Evolutionary conservation across 2,329 filamentous ascomycete species (phyloP), one percentile per base, ranked within the genome.

Genomic region (Dryadomyces quercivorus): DNA sequence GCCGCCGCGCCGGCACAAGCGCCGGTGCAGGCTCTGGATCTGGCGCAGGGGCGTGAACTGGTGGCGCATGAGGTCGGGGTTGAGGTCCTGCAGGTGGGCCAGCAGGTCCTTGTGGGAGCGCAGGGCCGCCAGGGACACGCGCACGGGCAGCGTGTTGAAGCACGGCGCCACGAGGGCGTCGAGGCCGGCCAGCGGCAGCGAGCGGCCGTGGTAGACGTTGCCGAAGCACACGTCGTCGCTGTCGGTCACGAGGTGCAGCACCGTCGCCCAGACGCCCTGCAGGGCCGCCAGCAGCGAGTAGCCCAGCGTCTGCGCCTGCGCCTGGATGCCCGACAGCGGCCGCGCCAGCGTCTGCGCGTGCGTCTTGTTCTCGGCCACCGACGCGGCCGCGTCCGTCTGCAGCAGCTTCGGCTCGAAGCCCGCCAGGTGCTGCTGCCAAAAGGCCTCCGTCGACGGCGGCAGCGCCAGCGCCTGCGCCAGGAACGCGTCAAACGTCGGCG

Each of bases 131-230:
- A 86, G 57, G 36, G 80, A 69, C 16, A 81, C 69, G 26, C 88
- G 78, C 1, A 90, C 64, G 0, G 91, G 89, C 13, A 95, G 69
- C 0, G 91, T 95, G 64, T 95, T 96, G 73, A 96, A 95, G 65
- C 89, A 95, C 0, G 91, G 91, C 0, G 88, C 89, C n/a, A 94
- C 79, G 6, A 95, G 76, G 4, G 75, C 72, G 42, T 91, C 82
- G 12, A 92, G 72, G 0, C 77, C 78, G 6, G 85, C 76, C 2
- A 91, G 66, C 0, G 80, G 69, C 10, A 88, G 64, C 0, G 82
- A 84, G 8, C 91, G 81, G 1, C 91, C 90, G 63, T 82, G 91
- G 55, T 92, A 77, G 2, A 96, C 84, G 61, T 88, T 93, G 0
- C 92, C 91, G 63, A 96, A 95, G 65, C 88, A 93, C 5, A 95